Evolutionary conservation across 1,139 yeast species (phyloP), one percentile per base, ranked within the genome.

Genomic region (Scheffersomyces parashehatae): DNA sequence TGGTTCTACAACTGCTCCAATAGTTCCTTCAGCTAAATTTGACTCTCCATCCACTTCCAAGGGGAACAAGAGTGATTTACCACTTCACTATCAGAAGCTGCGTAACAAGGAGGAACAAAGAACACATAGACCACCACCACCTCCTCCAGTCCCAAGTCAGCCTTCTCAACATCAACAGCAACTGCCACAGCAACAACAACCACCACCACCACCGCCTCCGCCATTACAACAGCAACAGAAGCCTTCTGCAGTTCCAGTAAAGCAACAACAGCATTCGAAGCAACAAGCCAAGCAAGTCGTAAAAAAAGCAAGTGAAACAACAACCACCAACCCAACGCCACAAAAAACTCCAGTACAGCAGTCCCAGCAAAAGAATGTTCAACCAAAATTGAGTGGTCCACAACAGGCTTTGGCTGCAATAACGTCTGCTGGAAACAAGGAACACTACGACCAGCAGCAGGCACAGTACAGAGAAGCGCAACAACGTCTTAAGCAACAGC

Each of bases 1-100:
- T 28, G 72, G 68, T 3, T 53, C 73, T 3, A 63, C 73, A 1
- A 73, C 79, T 0, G 78, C 78, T 0, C 79, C 79, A 6, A 54
- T 70, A 5, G 46, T 63, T 2, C 62, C 65, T 3, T 56, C 56
- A 8, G 62, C 77, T 4, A 58, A 58, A 44, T 73, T 73, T 45
- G 56, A 53, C 6, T 43, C 41, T 29, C 46, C 63, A 3, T 62
- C 64, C 2, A 56, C 56, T 10, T 62, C 77, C 5, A 58, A 58
- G 45, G 73, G 73, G 44, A 56, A 52, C 6, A 43, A 42, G 28
- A 44, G 44, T 35, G 60, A 52, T 35, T 44, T 48, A 15, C 32
- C 48, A 38, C 43, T 43, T 30, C 49, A 45, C 32, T 54, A 52
- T 47, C 61, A 46, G 31, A 59, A 60, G 38, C 63, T 54, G 43